phyloP scores from a whole-genome alignment of 2,329 filamentous ascomycete species.

The Xylariaceae sp. region DNA sequence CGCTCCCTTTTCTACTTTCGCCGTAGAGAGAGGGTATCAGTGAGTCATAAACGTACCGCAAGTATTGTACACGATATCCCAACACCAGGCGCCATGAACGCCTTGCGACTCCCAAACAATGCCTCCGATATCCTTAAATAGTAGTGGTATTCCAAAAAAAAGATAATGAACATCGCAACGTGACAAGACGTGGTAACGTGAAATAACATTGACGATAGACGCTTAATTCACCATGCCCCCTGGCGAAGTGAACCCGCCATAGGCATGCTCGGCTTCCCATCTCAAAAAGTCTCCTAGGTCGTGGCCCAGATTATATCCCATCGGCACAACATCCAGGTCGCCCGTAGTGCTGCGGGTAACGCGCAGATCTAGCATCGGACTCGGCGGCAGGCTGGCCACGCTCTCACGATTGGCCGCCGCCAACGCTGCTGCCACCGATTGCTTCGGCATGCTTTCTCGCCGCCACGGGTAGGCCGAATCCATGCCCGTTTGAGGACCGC shows the following conservation, averaged over 20 bases:
- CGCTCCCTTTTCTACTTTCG: no score
- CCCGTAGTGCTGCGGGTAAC: conserved; percentile 37
- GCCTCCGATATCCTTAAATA: background rate
- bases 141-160: background rate
- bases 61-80: no score
- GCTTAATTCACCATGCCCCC: conserved; percentile 4
- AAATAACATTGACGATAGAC: background rate
- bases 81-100: background rate
- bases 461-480: conserved; percentile 28
- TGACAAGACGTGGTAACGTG: background rate
- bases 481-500: background rate
- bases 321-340: conserved; percentile 42
- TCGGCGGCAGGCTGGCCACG: conserved; percentile 43
- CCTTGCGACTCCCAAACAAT: background rate
- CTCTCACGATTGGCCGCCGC: conserved; percentile 28
- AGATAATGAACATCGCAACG: background rate
- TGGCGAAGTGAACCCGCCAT: conserved; percentile 26
- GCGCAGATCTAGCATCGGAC: conserved; percentile 43
- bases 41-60: no score
- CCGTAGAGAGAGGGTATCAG: no score
- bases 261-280: conserved; percentile 51
- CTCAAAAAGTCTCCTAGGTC: conserved; percentile 54
- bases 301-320: conserved; percentile 56
- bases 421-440: background rate
- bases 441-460: conserved; percentile 32